Percentiles rank a stretch among this genome's conserved stretches.
Conservation (phyloP, 257 asterid species). For the Solanum bukasovii region DNA sequence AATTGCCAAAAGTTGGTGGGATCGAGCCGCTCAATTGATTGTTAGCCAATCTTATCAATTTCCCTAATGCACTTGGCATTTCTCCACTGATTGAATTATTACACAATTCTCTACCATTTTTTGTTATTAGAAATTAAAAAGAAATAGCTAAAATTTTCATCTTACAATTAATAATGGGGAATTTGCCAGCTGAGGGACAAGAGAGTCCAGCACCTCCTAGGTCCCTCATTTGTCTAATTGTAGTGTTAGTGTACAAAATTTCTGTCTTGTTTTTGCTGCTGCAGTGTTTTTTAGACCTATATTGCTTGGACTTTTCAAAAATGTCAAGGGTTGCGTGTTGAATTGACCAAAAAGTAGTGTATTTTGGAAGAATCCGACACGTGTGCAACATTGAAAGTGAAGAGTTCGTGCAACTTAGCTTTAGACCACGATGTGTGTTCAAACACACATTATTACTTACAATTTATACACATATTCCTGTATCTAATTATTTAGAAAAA, state of each 20-base stretch:
- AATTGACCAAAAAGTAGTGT: not conserved
- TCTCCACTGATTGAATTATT: conserved; percentile 11
- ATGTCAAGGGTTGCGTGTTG: not conserved
- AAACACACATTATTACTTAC: not conserved
- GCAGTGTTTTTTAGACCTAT: not conserved
- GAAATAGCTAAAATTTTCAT: not conserved
- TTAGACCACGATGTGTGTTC: not conserved
- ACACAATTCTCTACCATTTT: conserved; percentile 3
- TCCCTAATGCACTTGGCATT: conserved; percentile 24
- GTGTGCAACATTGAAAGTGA: not conserved
- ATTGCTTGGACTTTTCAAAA: too few relatives aligned
- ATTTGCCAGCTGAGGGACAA: conserved; percentile 20
- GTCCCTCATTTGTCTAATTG: conserved; percentile 4
- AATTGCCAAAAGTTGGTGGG: conserved; percentile 24
- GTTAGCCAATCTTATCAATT: conserved; percentile 3
- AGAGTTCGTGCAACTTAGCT: not conserved
- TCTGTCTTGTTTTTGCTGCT: not conserved
- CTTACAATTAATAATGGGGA: conserved; percentile 34
- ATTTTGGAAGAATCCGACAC: not conserved
- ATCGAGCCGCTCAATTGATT: conserved; percentile 21
- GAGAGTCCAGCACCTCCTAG: conserved; percentile 24
- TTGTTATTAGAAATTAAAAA: not conserved
- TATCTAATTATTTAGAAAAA: not conserved
- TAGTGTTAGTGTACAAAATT: not conserved
- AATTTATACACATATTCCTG: not conserved